Evolutionary conservation across 495 filamentous ascomycete genomes (phyloP), one percentile per base, ranked within the genome.

Genomic region (Evernia prunastri): DNA sequence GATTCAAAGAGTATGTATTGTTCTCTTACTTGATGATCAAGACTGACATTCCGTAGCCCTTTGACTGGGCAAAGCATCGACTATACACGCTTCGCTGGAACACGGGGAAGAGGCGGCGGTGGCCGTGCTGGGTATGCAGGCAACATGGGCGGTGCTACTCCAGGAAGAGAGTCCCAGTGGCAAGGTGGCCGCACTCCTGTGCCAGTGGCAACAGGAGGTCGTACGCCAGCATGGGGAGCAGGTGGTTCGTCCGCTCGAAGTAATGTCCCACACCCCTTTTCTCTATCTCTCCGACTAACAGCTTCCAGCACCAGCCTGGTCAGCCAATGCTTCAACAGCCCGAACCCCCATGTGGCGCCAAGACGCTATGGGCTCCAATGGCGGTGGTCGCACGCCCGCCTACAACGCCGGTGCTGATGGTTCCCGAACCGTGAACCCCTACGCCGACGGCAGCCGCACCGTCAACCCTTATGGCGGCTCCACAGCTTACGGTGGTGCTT

Each of bases 41-140:
- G 15, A 45, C 59, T 63, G 49, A 61, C 33, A 36, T 76, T 54
- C 42, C 58, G 2, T 56, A 81, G 78, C 70, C 81, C 83, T 17
- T 72, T 91, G 47, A 91, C 88, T 12, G 92, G 92, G 23, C 80
- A 86, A 66, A 79, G 82, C 11, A 84, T 96, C 47, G 87, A 89
- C 58, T 86, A 88, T 72, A 79, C 75, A 43, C 79, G 83, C 47
- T 84, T 80, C 63, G 80, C 85, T 47, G 84, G 86, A 36, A 76
- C 78, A 35, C 83, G 84, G 58, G 80, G 81, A 61, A 77, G 81
- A 54, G 82, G 82, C 29, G 74, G 75, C 57, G 79, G 76, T 71
- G 75, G 77, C 71, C 63, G 78, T 71, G 69, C 76, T 70, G 64
- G 76, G 60, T 65, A 75, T 72, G 70, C 70, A 56, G 69, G 72